Conservation (phyloP, 805 yeast genomes). For the Diddensiella caesifluorescens region DNA sequence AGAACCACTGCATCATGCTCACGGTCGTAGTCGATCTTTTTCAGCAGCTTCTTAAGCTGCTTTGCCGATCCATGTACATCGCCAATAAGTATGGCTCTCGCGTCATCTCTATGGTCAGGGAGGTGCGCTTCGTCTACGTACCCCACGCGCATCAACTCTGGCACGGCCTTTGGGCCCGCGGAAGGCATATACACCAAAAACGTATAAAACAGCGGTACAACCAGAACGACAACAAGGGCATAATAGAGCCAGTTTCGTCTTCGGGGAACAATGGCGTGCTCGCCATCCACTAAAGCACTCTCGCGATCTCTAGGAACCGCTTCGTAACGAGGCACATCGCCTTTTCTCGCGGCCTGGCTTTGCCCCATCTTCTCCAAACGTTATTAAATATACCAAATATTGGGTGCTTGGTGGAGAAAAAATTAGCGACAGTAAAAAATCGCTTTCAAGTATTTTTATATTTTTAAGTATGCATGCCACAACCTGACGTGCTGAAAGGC, state of each 20-base stretch:
- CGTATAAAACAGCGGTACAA: conserved; percentile 13
- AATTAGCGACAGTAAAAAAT: no score
- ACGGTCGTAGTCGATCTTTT: conserved; percentile 39
- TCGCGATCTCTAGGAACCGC: no score
- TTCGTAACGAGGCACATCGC: no score
- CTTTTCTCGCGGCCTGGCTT: no score
- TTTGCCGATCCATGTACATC: conserved; percentile 80
- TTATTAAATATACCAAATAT: no score
- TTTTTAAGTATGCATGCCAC: no score
- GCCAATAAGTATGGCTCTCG: conserved; percentile 65
- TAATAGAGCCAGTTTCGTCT: background rate
- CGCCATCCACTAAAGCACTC: no score
- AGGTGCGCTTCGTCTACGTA: conserved; percentile 8
- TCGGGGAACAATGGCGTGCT: no score
- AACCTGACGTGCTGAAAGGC: no score
- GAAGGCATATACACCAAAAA: conserved; percentile 18
- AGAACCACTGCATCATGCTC: conserved; percentile 54
- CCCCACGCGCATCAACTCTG: conserved; percentile 19
- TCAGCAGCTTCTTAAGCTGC: conserved; percentile 49
- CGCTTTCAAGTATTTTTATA: no score
- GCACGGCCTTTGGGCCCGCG: conserved; percentile 14
- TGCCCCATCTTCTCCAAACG: no score
- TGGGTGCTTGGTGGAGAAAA: no score
- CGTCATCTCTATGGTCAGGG: conserved; percentile 14
- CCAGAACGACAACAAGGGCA: background rate